phyloP scores from a whole-genome alignment of 1,284 basidiomycete species.

The Blastosporella zonata region DNA sequence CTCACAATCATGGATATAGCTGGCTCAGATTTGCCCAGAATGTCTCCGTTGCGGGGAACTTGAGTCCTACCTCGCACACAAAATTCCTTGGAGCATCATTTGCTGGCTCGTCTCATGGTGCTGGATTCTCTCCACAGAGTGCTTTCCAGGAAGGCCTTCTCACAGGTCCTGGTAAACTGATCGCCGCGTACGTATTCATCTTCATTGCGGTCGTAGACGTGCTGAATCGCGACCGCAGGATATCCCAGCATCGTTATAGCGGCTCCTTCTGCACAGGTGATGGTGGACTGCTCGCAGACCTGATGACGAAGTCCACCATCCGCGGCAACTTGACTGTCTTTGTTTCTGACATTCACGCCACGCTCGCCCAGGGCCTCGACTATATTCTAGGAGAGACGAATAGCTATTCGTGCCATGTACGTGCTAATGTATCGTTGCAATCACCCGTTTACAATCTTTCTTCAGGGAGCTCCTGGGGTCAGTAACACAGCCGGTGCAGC shows the following conservation, averaged over 20 bases:
- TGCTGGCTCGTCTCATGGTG: constrained; percentile 42
- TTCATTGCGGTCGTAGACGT: constrained; percentile 2
- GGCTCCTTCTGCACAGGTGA: constrained; percentile 53
- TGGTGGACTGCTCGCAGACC: constrained; percentile 46
- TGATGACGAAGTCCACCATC: constrained; percentile 61
- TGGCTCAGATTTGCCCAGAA: constrained; percentile 37
- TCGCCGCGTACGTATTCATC: constrained; percentile 33
- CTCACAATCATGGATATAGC: constrained; percentile 19
- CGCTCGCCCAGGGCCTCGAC: constrained; percentile 42
- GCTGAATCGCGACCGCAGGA: constrained; percentile 31
- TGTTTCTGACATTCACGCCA: constrained; percentile 48
- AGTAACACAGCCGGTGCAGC: constrained; percentile 70
- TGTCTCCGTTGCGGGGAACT: constrained; percentile 28
- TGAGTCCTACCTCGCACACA: constrained; percentile 34
- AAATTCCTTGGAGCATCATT: constrained; percentile 55
- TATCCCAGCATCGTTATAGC: constrained; percentile 65
- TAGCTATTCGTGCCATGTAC: constrained; percentile 45
- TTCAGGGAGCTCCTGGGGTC: constrained; percentile 57
- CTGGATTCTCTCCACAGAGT: constrained; percentile 56
- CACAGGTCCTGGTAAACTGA: constrained; percentile 34
- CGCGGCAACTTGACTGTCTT: constrained; percentile 55
- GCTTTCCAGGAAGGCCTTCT: constrained; percentile 44
- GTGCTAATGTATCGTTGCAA: constrained; percentile 6
- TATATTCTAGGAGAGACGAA: constrained; percentile 65
- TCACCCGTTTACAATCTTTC: background rate